Percentiles rank a stretch among this genome's conserved stretches.
These are phyloP conservation scores for Xanthoconium purpureum DNA, from an alignment of 768 basidiomycete genomes.

Conservation along the genomic window DNA sequence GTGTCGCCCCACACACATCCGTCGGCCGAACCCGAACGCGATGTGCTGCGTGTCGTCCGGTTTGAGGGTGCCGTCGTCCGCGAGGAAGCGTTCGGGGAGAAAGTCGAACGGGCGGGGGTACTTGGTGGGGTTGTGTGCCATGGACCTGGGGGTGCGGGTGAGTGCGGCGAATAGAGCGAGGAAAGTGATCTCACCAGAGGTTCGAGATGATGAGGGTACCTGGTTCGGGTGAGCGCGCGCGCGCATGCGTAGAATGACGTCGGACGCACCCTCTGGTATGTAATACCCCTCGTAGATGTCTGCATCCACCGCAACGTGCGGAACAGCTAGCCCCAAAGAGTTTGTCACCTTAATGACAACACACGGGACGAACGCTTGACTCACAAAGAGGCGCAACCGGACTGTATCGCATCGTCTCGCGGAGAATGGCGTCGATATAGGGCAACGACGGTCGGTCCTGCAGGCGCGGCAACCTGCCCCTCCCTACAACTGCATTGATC, in stretches of 20 bases:
- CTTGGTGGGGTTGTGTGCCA: conserved; percentile 23
- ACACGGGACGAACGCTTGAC: not conserved
- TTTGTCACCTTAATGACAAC: not conserved
- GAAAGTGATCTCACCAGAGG: conserved; percentile 3
- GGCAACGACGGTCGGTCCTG: conserved; percentile 11
- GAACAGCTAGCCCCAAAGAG: conserved; percentile 15
- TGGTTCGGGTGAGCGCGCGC: not conserved
- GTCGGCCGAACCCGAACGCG: conserved; percentile 26
- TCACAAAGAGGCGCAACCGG: conserved; percentile 12
- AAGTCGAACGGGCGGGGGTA: conserved; percentile 37
- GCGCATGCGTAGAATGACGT: not conserved
- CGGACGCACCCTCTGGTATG: conserved; percentile 41
- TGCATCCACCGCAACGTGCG: conserved; percentile 33
- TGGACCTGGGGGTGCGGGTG: conserved; percentile 6
- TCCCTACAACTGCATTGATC: conserved; percentile 7
- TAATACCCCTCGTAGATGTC: conserved; percentile 43
- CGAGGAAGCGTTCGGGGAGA: conserved; percentile 39
- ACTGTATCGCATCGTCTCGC: conserved; percentile 10
- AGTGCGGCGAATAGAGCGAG: not conserved
- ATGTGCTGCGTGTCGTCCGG: conserved; percentile 10
- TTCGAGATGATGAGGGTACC: conserved; percentile 10
- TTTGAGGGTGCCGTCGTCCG: conserved; percentile 18
- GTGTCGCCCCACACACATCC: conserved; percentile 24
- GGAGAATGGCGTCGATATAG: conserved; percentile 11
- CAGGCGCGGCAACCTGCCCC: conserved; percentile 3